These are phyloP conservation scores for Pseudogymnoascus sp. DNA, from an alignment of 2,329 filamentous ascomycete species.

Conservation along the genomic window DNA sequence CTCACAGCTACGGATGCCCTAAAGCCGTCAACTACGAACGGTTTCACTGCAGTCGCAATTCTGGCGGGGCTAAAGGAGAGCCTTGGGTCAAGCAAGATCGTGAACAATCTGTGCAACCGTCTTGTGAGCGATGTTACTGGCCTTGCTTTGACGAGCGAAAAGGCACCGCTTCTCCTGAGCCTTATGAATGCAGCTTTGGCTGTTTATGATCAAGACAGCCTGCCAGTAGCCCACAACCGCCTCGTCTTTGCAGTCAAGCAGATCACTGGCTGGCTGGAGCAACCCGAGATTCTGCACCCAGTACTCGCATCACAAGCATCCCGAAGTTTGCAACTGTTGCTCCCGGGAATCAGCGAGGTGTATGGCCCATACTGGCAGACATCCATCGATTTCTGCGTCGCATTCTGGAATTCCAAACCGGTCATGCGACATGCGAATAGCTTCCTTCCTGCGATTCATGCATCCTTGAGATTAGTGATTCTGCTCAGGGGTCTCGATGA, in stretches of 20 bases:
- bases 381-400: slow-evolving; percentile 50
- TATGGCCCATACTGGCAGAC: slow-evolving; percentile 85
- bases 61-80: slow-evolving; percentile 46
- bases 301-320: slow-evolving; percentile 45
- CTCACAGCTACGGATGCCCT: slow-evolving; percentile 40
- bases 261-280: slow-evolving; percentile 63
- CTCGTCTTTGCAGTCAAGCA: slow-evolving; percentile 71
- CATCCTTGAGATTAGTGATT: slow-evolving; percentile 64
- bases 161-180: slow-evolving; percentile 43
- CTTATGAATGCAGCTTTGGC: slow-evolving; percentile 47
- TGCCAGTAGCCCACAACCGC: slow-evolving; percentile 49
- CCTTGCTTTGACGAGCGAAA: slow-evolving; percentile 36
- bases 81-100: slow-evolving; percentile 40
- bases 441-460: slow-evolving; percentile 57
- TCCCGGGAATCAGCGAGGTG: slow-evolving; percentile 70
- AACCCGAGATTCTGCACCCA: slow-evolving; percentile 37
- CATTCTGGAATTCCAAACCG: slow-evolving; percentile 46
- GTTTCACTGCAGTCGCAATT: slow-evolving; percentile 43
- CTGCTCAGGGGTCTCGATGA: slow-evolving; percentile 59
- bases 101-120: slow-evolving; percentile 51
- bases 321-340: slow-evolving; percentile 50
- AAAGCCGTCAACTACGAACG: slow-evolving; percentile 40
- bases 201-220: slow-evolving; percentile 44
- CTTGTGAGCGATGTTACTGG: slow-evolving; percentile 55
- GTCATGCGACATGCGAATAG: slow-evolving; percentile 37